phyloP scores from a whole-genome alignment of 2,329 filamentous ascomycete genomes.

The Penicillium janthinellum region DNA sequence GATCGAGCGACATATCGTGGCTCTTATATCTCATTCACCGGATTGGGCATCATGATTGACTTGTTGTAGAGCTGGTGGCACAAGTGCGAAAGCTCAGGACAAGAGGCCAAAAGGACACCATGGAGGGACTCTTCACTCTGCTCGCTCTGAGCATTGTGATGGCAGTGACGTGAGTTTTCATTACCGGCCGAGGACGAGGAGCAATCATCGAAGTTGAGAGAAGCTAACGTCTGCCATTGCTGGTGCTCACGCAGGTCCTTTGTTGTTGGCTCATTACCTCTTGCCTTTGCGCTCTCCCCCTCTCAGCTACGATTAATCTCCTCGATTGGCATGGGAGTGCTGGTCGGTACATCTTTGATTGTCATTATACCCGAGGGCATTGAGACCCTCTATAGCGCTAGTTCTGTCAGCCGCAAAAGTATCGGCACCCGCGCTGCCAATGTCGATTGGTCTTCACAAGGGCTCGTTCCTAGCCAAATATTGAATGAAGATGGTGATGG shows the following conservation, averaged over 20 bases:
- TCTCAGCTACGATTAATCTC: conserved; percentile 88
- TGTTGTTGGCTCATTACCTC: conserved; percentile 83
- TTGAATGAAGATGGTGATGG: conserved; percentile 5
- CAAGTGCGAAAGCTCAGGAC: conserved; percentile 28
- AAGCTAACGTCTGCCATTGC: conserved; percentile 7
- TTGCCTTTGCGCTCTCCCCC: conserved; percentile 83
- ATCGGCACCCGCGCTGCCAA: conserved; percentile 32
- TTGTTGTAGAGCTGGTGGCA: conserved; percentile 29
- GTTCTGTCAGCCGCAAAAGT: conserved; percentile 35
- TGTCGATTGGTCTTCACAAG: conserved; percentile 34
- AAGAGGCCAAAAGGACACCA: conserved; percentile 40
- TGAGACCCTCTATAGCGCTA: conserved; percentile 75
- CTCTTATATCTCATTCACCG: background rate
- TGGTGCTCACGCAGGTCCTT: conserved; percentile 70
- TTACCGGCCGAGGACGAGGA: background rate
- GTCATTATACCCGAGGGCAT: conserved; percentile 98
- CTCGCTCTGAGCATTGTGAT: conserved; percentile 66
- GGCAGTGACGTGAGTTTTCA: conserved; percentile 59
- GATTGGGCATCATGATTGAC: conserved; percentile 32
- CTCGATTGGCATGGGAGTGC: conserved; percentile 86
- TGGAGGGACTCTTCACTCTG: conserved; percentile 67
- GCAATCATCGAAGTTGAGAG: background rate
- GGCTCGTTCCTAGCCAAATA: conserved; percentile 17
- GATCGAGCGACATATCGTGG: background rate
- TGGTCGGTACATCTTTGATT: conserved; percentile 92